These are phyloP conservation scores for Penicillium brevicompactum DNA, from an alignment of 2,329 filamentous ascomycete genomes.

Conservation along the genomic window DNA sequence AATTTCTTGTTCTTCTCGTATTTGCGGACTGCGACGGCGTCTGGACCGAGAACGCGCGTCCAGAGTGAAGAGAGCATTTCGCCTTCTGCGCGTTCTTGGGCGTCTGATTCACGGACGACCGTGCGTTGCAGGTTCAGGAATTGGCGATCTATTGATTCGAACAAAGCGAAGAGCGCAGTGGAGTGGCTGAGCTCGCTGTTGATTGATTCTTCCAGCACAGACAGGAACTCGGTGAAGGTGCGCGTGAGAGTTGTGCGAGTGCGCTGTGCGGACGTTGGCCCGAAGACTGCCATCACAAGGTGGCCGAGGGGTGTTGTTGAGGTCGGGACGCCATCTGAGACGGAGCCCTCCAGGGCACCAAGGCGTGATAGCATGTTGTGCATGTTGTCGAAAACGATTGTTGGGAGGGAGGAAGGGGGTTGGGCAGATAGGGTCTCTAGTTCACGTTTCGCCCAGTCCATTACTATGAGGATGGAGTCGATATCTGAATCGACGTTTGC, in stretches of 20 bases:
- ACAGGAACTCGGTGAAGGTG: slow-evolving; percentile 84
- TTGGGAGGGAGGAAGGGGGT: slow-evolving; percentile 65
- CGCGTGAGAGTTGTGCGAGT: slow-evolving; percentile 79
- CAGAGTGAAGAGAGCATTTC: slow-evolving; percentile 83
- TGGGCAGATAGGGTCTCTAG: slow-evolving; percentile 68
- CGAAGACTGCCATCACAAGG: slow-evolving; percentile 73
- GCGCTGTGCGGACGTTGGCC: slow-evolving; percentile 76
- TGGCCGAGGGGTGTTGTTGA: slow-evolving; percentile 62
- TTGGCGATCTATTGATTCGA: slow-evolving; percentile 86
- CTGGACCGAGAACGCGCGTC: slow-evolving; percentile 79
- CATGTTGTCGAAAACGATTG: slow-evolving; percentile 76
- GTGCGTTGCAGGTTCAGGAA: slow-evolving; percentile 85
- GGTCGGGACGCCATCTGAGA: slow-evolving; percentile 24
- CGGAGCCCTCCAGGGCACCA: slow-evolving; percentile 42
- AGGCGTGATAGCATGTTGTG: slow-evolving; percentile 71
- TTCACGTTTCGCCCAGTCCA: slow-evolving; percentile 94
- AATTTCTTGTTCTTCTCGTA: slow-evolving; percentile 88
- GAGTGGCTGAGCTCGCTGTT: slow-evolving; percentile 79
- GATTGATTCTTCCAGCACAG: slow-evolving; percentile 86
- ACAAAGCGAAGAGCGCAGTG: slow-evolving; percentile 80
- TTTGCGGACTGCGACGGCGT: slow-evolving; percentile 75
- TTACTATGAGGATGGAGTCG: slow-evolving; percentile 87
- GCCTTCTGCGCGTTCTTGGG: slow-evolving; percentile 76
- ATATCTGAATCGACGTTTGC: slow-evolving; percentile 91
- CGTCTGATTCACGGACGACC: slow-evolving; percentile 79